phyloP scores from a whole-genome alignment of 208 protist species.

The Herpetomonas samuelpessoai region DNA sequence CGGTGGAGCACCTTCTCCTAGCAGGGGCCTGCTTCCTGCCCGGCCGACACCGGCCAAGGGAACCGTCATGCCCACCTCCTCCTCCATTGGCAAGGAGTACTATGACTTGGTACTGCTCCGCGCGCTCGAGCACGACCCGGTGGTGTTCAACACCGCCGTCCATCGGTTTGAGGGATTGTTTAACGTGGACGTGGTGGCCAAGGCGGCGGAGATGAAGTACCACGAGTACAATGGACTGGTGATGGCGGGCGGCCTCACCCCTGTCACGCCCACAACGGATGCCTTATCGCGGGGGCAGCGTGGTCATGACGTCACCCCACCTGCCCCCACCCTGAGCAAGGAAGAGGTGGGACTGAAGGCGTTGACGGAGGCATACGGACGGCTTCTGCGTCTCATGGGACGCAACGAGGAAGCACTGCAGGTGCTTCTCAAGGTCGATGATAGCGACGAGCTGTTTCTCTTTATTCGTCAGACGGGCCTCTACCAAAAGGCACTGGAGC shows the following conservation, averaged over 20 bases:
- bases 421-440: conserved; percentile 43
- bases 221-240: conserved; percentile 14
- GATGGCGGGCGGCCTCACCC: no score
- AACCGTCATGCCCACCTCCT: neutral
- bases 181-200: conserved; percentile 25
- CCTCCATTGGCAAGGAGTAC: conserved; percentile 44
- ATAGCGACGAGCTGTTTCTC: conserved; percentile 44
- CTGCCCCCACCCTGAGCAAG: conserved; percentile 2
- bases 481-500: conserved; percentile 30
- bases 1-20: neutral
- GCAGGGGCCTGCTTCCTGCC: conserved; percentile 3
- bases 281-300: no score
- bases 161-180: conserved; percentile 27
- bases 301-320: neutral
- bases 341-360: conserved; percentile 30
- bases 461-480: conserved; percentile 30
- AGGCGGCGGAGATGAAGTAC: conserved; percentile 38
- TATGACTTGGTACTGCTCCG: conserved; percentile 73
- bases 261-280: no score
- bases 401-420: conserved; percentile 60
- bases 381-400: conserved; percentile 39
- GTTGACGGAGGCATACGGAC: conserved; percentile 50
- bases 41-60: neutral
- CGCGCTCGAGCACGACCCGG: conserved; percentile 33
- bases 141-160: conserved; percentile 25